phyloP scores from a whole-genome alignment of 2,329 filamentous ascomycete genomes.

The Fusarium ambrosium region DNA sequence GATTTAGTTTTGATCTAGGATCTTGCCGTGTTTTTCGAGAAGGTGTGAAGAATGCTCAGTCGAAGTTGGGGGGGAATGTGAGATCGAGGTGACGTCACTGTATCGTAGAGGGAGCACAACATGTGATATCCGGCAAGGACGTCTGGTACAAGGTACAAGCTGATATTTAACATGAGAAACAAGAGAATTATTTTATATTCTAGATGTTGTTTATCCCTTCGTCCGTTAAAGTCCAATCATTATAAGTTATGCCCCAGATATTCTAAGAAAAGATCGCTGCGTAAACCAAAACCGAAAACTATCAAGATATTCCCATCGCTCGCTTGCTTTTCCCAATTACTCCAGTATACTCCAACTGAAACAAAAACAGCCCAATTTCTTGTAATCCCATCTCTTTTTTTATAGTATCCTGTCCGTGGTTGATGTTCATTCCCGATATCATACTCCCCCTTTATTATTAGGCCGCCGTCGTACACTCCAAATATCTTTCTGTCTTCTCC shows the following conservation, averaged over 20 bases:
- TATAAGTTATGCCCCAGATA: conserved; percentile 10
- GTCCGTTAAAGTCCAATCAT: conserved; percentile 20
- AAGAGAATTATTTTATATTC: neutral
- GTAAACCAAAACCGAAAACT: neutral
- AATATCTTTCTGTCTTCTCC: neutral
- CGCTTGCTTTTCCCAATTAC: conserved; percentile 28
- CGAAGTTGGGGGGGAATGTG: conserved; percentile 4
- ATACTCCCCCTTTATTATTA: neutral
- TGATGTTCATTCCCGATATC: neutral
- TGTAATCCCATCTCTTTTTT: conserved; percentile 12
- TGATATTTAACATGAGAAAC: neutral
- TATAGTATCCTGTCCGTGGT: neutral
- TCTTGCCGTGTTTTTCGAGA: conserved; percentile 11
- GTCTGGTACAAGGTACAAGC: neutral
- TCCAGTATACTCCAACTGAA: conserved; percentile 6
- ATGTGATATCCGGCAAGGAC: neutral
- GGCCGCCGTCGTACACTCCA: neutral
- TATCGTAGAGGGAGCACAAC: neutral
- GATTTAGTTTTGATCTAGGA: conserved; percentile 10
- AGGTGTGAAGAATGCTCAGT: neutral
- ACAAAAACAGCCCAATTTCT: neutral
- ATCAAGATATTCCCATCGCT: conserved; percentile 31
- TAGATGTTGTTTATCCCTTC: conserved; percentile 1
- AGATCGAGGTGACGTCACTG: conserved; percentile 34
- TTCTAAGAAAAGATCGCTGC: conserved; percentile 17